Evolutionary conservation across 129 eudicot genomes (phyloP).

Genomic region (Lactuca saligna): DNA sequence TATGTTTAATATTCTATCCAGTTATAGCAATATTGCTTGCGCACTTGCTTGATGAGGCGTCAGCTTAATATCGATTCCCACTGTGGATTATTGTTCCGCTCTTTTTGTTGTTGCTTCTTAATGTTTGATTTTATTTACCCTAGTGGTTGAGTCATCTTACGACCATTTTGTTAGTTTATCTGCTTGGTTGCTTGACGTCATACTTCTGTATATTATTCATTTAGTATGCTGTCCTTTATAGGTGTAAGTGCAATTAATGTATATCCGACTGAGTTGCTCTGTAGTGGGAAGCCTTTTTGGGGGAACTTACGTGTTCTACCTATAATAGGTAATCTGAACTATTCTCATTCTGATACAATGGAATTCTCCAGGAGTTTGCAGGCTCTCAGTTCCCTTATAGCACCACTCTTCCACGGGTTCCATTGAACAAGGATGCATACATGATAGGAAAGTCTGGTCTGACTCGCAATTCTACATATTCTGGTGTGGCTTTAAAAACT

Average conservation of each 20-base stretch:
- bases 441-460: slow-evolving; percentile 34
- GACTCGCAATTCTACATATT: slow-evolving; percentile 19
- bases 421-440: slow-evolving; percentile 28
- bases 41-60: slow-evolving; percentile 2
- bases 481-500: slow-evolving; percentile 24
- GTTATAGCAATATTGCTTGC: not conserved
- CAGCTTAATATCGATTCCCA: not conserved
- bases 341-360: slow-evolving; percentile 17
- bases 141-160: slow-evolving; percentile 11
- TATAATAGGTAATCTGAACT: not conserved
- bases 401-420: slow-evolving; percentile 26
- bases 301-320: slow-evolving; percentile 13
- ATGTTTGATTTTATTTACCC: slow-evolving; percentile 2
- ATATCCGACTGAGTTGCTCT: not conserved
- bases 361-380: slow-evolving; percentile 43
- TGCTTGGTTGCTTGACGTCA: slow-evolving; percentile 14
- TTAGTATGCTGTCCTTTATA: slow-evolving; percentile 14
- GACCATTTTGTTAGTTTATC: slow-evolving; percentile 10
- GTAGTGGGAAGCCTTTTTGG: slow-evolving; percentile 14
- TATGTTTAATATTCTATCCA: not conserved
- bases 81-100: not conserved
- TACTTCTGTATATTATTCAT: slow-evolving; percentile 16
- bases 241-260: slow-evolving; percentile 8
- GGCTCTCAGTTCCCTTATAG: slow-evolving; percentile 30
- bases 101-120: not conserved